phyloP scores from a whole-genome alignment of 306 rosid genomes.

The Fragaria nilgerrensis region DNA sequence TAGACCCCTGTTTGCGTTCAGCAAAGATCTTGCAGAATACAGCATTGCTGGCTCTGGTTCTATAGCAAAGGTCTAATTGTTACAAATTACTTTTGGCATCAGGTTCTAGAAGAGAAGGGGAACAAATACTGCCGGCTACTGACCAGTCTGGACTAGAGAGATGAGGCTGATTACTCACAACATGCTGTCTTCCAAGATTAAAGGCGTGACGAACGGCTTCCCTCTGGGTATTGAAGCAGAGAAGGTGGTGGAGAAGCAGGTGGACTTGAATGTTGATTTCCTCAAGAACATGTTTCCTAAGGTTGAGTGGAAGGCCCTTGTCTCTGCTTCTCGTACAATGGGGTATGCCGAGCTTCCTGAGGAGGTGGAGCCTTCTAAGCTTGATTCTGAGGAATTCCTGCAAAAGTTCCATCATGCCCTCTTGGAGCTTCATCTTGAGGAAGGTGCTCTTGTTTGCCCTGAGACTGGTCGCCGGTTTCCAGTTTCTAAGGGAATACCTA shows the following conservation, averaged over 20 bases:
- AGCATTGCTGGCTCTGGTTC: not conserved
- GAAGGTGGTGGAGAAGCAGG: constrained; percentile 65
- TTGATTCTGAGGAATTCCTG: constrained; percentile 71
- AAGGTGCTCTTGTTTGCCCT: constrained; percentile 82
- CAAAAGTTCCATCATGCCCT: constrained; percentile 82
- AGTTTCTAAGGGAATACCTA: constrained; percentile 78
- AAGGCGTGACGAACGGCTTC: constrained; percentile 76
- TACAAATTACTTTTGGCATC: not conserved
- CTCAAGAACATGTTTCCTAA: constrained; percentile 69
- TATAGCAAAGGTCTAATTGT: not conserved
- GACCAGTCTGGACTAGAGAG: not conserved
- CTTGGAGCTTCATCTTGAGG: constrained; percentile 87
- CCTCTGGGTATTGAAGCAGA: constrained; percentile 72
- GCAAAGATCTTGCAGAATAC: not conserved
- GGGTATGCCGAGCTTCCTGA: constrained; percentile 79
- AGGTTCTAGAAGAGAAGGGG: not conserved
- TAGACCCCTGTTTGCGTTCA: not conserved
- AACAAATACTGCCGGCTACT: not conserved
- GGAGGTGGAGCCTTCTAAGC: constrained; percentile 62
- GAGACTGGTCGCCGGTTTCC: constrained; percentile 80
- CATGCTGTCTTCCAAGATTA: constrained; percentile 87
- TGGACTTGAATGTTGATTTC: constrained; percentile 62
- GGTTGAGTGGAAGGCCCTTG: constrained; percentile 78
- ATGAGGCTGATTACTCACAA: constrained; percentile 91
- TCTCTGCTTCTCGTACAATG: constrained; percentile 53